phyloP scores from a whole-genome alignment of 495 filamentous ascomycete species.

The Hypoxylon lenormandii region DNA sequence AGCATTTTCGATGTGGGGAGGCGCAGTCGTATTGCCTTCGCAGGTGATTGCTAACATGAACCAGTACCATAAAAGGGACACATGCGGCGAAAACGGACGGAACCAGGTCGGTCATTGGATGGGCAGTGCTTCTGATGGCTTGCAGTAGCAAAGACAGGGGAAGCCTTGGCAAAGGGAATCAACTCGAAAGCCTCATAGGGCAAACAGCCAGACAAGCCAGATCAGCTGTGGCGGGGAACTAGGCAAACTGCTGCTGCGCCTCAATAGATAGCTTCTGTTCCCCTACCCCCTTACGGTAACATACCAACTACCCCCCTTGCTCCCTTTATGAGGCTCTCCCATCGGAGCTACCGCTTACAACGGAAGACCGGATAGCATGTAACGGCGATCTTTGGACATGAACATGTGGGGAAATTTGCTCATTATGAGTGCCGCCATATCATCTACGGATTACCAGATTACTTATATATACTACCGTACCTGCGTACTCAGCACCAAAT shows the following conservation, averaged over 20 bases:
- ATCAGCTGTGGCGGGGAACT: neutral
- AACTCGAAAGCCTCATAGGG: neutral
- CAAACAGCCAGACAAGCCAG: neutral
- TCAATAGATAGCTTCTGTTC: neutral
- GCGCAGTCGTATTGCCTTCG: conserved; percentile 34
- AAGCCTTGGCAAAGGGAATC: neutral
- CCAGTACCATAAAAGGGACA: neutral
- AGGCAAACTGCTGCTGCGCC: neutral
- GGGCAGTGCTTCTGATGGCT: neutral
- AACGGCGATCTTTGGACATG: conserved; percentile 10
- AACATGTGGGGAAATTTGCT: conserved; percentile 29
- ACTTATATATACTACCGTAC: too few species aligned
- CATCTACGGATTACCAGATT: neutral
- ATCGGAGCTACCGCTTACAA: neutral
- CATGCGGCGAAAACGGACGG: conserved; percentile 1
- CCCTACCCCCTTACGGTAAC: neutral
- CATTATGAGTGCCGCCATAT: conserved; percentile 4
- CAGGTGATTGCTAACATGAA: conserved; percentile 10
- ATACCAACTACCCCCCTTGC: neutral
- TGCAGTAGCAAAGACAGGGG: neutral
- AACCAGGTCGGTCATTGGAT: neutral
- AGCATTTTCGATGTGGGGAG: conserved; percentile 1
- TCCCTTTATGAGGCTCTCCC: neutral
- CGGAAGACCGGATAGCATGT: neutral
- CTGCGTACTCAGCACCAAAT: neutral